Base-by-base conservation (phyloP, 495 filamentous ascomycete species). In the Mycothermus thermophilus region DNA sequence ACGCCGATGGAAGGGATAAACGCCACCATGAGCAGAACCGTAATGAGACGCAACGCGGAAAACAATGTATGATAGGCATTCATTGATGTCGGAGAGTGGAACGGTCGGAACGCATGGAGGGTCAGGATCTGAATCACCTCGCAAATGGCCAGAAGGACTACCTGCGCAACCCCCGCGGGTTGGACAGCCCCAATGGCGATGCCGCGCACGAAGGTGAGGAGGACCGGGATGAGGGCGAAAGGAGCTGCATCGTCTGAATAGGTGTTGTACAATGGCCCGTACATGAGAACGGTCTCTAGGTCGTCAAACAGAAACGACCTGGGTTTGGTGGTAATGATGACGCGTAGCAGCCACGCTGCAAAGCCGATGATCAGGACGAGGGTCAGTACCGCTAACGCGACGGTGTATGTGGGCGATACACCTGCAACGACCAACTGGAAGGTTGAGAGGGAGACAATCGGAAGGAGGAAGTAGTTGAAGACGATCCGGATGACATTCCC, bases 211-310 rank as follows among this genome's bases (percentile, higher is more conserved):
- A 90, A 73, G 9, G 77, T 90, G 35, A 94, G 55, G 20, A 92
- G 62, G 12, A 94, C 74, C 0, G 88, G 86, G 15, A 95, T 72
- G 13, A 92, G 60, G 8, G 87, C 84, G 47, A 90, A 97, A 5
- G 82, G 75, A 11, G 71, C 64, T 1, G 83, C 79, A 17, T 87
- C 80, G 59, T 92, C 87, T 20, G 88, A 86, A 51, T 88, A 94
- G 2, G 92, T 97, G 57, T 97, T 97, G 62, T 96, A 97, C n/a
- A 97, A 67, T 3, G 90, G 83, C 4, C 90, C 90, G 48, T 93
- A 96, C 1, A 84, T 65, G 9, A 97, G 68, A 8, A 95, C 79
- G 0, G 83, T 94, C 7, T 82, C 72, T 30, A 96, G 69, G 55
- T 95, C 84, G 52, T 97, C 90, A 50, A 93, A 97, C 14, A 97